Conservation (phyloP, 179 eudicot genomes). For the Gypsophila paniculata region DNA sequence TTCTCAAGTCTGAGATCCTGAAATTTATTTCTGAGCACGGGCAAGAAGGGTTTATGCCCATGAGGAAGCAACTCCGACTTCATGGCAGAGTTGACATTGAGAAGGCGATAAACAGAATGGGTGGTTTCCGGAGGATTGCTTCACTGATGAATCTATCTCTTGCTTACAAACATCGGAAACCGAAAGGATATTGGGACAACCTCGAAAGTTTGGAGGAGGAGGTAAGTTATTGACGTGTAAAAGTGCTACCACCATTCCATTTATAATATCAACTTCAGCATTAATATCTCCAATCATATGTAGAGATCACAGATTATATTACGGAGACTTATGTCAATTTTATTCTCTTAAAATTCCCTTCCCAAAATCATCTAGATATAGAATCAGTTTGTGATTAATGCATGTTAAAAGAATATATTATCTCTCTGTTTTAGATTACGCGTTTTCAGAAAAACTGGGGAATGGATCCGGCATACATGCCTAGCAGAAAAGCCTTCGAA, state of each 20-base stretch:
- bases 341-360: not conserved
- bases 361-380: not conserved
- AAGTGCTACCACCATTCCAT: too few relatives aligned
- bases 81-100: conserved; percentile 93
- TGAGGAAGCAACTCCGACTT: conserved; percentile 88
- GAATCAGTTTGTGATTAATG: not conserved
- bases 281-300: too few relatives aligned
- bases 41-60: conserved; percentile 98
- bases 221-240: conserved; percentile 33
- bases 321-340: not conserved
- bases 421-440: conserved; percentile 42
- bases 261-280: too few relatives aligned
- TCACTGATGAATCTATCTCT: conserved; percentile 78
- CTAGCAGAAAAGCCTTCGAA: conserved; percentile 90
- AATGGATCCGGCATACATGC: conserved; percentile 89
- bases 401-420: not conserved
- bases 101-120: conserved; percentile 95
- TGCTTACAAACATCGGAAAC: conserved; percentile 93
- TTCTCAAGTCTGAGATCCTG: conserved; percentile 74
- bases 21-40: conserved; percentile 71
- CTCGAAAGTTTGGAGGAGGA: conserved; percentile 88
- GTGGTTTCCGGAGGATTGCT: conserved; percentile 84
- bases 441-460: conserved; percentile 97
- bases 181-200: conserved; percentile 95
- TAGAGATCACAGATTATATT: too few relatives aligned